Percentiles rank a stretch among this genome's conserved stretches.
These are phyloP conservation scores for Calonectria pauciramosa DNA, from an alignment of 2,329 filamentous ascomycete genomes.

Conservation along the genomic window DNA sequence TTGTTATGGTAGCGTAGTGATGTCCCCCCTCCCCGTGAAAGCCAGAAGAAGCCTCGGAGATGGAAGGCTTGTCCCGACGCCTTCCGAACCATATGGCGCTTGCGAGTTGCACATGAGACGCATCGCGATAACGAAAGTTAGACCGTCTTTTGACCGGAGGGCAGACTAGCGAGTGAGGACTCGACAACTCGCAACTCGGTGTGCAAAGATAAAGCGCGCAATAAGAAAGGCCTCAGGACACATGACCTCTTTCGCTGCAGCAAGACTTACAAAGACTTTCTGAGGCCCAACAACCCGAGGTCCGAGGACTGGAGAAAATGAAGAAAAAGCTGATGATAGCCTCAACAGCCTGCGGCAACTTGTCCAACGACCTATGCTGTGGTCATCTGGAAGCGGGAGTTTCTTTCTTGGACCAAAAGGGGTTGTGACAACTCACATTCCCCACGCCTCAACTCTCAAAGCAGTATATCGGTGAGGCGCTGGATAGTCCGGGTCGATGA, in stretches of 20 bases:
- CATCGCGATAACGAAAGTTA: not conserved
- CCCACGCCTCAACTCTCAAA: not conserved
- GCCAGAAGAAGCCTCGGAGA: not conserved
- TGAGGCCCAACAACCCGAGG: not conserved
- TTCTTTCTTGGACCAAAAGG: not conserved
- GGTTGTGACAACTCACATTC: conserved; percentile 15
- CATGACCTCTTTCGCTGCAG: not conserved
- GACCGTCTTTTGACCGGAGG: conserved; percentile 2
- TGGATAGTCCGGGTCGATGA: not conserved
- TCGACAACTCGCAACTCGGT: conserved; percentile 4
- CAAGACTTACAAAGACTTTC: not conserved
- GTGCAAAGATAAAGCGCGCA: conserved; percentile 2
- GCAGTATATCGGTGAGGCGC: conserved; percentile 21
- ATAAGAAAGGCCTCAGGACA: not conserved
- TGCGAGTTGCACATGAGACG: conserved; percentile 6
- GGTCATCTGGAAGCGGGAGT: not conserved
- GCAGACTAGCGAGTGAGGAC: not conserved
- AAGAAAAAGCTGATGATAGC: not conserved
- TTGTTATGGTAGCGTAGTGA: not conserved
- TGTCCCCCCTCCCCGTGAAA: not conserved
- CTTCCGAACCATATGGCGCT: not conserved
- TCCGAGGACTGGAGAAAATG: not conserved
- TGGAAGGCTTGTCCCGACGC: not conserved
- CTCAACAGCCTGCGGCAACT: not conserved
- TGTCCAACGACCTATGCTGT: not conserved